phyloP scores from a whole-genome alignment of 192 early-diverging fungal species.

The Phycomyces blakesleeanus region DNA sequence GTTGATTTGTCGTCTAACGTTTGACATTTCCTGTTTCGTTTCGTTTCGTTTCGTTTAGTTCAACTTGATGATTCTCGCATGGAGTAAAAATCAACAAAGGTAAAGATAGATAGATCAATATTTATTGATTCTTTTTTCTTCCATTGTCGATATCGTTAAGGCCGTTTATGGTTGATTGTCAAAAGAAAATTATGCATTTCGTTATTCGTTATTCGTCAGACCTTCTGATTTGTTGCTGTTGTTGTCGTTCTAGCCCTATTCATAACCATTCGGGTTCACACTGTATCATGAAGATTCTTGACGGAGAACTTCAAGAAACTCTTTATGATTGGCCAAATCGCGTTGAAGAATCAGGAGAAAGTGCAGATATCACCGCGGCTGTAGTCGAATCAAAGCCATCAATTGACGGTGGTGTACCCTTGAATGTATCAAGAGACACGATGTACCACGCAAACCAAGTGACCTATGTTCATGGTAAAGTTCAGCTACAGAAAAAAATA shows the following conservation, averaged over 20 bases:
- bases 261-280: conserved; percentile 89
- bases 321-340: conserved; percentile 73
- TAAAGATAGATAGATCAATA: conserved; percentile 17
- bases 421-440: conserved; percentile 43
- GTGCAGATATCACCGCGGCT: conserved; percentile 25
- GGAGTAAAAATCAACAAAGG: conserved; percentile 68
- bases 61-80: conserved; percentile 88
- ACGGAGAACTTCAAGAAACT: conserved; percentile 75
- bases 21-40: no score
- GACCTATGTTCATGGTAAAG: conserved; percentile 79
- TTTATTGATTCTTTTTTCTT: background rate
- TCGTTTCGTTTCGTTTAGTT: conserved; percentile 45
- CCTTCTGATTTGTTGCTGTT: conserved; percentile 5
- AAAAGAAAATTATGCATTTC: no score
- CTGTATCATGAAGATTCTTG: conserved; percentile 90
- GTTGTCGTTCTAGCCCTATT: conserved; percentile 61
- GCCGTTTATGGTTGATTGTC: no score
- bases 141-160: no score
- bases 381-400: conserved; percentile 22
- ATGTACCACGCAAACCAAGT: conserved; percentile 58
- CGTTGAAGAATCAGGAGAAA: conserved; percentile 17
- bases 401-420: conserved; percentile 19
- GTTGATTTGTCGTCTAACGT: background rate
- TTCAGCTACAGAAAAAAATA: background rate
- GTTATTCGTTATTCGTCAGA: conserved; percentile 10